Conservation (phyloP, 2,329 filamentous ascomycete genomes). For the Didymella segeticola region DNA sequence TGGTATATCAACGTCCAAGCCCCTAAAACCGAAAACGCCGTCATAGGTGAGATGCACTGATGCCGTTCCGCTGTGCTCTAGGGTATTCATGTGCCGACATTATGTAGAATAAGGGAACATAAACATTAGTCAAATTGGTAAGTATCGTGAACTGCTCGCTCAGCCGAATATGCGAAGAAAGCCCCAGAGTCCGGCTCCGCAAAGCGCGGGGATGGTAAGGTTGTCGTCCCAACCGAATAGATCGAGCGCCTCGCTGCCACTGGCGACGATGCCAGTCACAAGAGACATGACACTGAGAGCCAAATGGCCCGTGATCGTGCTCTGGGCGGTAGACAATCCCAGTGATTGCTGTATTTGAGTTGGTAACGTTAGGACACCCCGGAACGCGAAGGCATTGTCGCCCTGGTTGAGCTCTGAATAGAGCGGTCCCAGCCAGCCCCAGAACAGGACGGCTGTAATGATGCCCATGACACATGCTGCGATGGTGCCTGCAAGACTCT, state of each 20-base stretch:
- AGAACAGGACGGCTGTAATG: slow-evolving; percentile 83
- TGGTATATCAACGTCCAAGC: slow-evolving; percentile 4
- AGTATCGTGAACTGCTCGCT: not conserved
- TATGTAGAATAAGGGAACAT: not conserved
- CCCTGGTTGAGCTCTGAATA: slow-evolving; percentile 47
- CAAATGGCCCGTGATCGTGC: slow-evolving; percentile 70
- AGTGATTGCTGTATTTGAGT: slow-evolving; percentile 63
- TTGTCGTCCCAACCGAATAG: slow-evolving; percentile 97
- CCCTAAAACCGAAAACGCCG: slow-evolving; percentile 4
- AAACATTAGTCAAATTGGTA: slow-evolving; percentile 2
- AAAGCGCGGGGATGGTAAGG: slow-evolving; percentile 91
- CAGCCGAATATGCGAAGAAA: slow-evolving; percentile 85
- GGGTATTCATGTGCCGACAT: slow-evolving; percentile 14
- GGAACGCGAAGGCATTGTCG: slow-evolving; percentile 77
- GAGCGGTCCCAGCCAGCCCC: slow-evolving; percentile 79
- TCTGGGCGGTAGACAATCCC: slow-evolving; percentile 65
- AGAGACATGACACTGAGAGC: slow-evolving; percentile 83
- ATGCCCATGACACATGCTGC: slow-evolving; percentile 85
- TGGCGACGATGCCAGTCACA: slow-evolving; percentile 87
- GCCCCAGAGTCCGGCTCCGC: slow-evolving; percentile 85
- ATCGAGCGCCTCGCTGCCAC: slow-evolving; percentile 88
- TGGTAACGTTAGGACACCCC: slow-evolving; percentile 76
- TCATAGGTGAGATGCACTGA: slow-evolving; percentile 7
- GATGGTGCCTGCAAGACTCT: slow-evolving; percentile 87
- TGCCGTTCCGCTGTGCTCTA: slow-evolving; percentile 6